Evolutionary conservation across 2,329 filamentous ascomycete species (phyloP).

Genomic region (Botryosphaeria dothidea): DNA sequence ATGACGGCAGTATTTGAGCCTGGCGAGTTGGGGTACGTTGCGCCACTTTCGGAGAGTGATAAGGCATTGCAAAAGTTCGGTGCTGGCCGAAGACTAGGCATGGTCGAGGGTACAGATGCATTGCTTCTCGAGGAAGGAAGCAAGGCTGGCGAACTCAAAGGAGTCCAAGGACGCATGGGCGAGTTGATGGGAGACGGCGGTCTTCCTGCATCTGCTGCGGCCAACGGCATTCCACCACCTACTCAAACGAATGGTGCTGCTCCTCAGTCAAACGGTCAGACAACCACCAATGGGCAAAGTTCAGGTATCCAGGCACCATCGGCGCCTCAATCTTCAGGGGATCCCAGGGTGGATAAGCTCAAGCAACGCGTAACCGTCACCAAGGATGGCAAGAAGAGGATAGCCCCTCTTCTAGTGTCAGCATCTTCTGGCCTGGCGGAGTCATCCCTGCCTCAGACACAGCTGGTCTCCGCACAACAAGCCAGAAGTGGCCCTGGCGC

Average conservation of each 20-base stretch:
- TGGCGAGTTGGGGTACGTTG: constrained; percentile 87
- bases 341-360: constrained; percentile 66
- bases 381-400: constrained; percentile 95
- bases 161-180: constrained; percentile 93
- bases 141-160: constrained; percentile 85
- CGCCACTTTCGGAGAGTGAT: constrained; percentile 84
- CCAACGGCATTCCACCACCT: constrained; percentile 49
- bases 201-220: constrained; percentile 48
- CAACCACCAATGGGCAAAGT: constrained; percentile 50
- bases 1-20: constrained; percentile 78
- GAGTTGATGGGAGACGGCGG: constrained; percentile 86
- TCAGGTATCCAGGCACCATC: constrained; percentile 35
- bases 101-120: constrained; percentile 89
- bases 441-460: constrained; percentile 85
- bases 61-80: constrained; percentile 92
- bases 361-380: constrained; percentile 93
- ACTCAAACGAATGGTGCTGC: constrained; percentile 47
- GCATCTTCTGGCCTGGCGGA: constrained; percentile 85
- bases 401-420: constrained; percentile 81
- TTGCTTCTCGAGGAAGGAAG: constrained; percentile 85
- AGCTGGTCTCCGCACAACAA: constrained; percentile 76
- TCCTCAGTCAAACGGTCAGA: constrained; percentile 24
- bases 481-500: constrained; percentile 53
- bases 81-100: constrained; percentile 82
- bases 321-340: constrained; percentile 37